Evolutionary conservation across 2,329 filamentous ascomycete genomes (phyloP).

Genomic region (Alternaria viburni): DNA sequence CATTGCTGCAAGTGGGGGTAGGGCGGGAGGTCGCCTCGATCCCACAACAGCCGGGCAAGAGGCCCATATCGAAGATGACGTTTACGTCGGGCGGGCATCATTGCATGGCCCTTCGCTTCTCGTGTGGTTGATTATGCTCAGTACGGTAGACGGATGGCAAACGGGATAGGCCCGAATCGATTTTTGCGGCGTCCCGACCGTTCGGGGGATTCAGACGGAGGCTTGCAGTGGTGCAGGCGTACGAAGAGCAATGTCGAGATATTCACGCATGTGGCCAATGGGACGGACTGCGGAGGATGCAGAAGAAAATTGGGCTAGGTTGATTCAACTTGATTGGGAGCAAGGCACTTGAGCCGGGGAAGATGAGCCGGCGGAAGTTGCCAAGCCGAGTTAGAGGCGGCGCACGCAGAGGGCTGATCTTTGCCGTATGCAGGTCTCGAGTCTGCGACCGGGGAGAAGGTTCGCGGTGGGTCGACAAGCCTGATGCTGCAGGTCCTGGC

Average conservation of each 20-base stretch:
- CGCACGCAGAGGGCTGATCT: constrained; percentile 16
- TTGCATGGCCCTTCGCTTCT: neutral
- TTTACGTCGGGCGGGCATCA: constrained; percentile 1
- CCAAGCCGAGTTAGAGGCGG: constrained; percentile 2
- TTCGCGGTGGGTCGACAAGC: constrained; percentile 21
- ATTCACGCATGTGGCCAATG: constrained; percentile 22
- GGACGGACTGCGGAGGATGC: constrained; percentile 4
- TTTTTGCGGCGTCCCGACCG: neutral
- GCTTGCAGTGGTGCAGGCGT: constrained; percentile 23
- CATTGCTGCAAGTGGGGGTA: constrained; percentile 2
- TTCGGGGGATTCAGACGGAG: constrained; percentile 13
- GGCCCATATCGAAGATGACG: constrained; percentile 3
- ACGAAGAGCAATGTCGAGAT: constrained; percentile 12
- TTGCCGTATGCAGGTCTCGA: constrained; percentile 21
- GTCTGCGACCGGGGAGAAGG: constrained; percentile 18
- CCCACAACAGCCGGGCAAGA: neutral
- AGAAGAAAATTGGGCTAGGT: constrained; percentile 10
- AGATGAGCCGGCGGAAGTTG: constrained; percentile 24
- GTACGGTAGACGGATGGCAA: neutral
- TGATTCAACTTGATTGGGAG: constrained; percentile 23
- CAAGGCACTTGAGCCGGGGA: constrained; percentile 30
- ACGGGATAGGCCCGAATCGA: neutral
- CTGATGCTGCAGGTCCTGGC: constrained; percentile 26
- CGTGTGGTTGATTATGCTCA: neutral
- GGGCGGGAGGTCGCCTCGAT: constrained; percentile 1